phyloP scores from a whole-genome alignment of 2,329 filamentous ascomycete species.

The Colletotrichum simmondsii region DNA sequence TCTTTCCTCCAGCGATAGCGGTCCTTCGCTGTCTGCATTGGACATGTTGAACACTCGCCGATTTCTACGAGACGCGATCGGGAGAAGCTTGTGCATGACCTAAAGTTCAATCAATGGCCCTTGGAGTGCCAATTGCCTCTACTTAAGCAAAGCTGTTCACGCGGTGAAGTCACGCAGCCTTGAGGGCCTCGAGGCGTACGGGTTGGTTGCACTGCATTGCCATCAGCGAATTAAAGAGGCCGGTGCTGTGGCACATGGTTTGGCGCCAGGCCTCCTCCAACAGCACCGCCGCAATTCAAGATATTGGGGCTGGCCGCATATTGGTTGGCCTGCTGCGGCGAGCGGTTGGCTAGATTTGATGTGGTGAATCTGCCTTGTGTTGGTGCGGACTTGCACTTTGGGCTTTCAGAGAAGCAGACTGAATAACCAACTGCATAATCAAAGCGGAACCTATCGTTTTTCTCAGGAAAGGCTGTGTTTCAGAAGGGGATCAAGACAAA shows the following conservation, averaged over 20 bases:
- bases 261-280: background rate
- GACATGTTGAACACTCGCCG: background rate
- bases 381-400: background rate
- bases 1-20: background rate
- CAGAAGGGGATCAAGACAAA: too few species aligned
- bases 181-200: background rate
- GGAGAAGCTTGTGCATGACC: too few species aligned
- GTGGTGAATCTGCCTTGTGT: constrained; percentile 1
- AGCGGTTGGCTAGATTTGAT: background rate
- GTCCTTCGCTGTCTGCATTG: background rate
- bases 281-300: background rate
- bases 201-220: background rate
- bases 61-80: too few species aligned
- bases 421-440: rapidly evolving
- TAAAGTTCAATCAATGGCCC: too few species aligned
- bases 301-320: constrained; percentile 3
- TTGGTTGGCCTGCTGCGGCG: background rate
- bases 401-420: too few species aligned
- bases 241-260: background rate
- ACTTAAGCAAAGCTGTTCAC: background rate
- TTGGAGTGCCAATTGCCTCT: too few species aligned
- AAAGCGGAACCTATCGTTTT: background rate
- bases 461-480: too few species aligned
- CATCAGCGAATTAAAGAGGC: background rate
- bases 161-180: background rate